Percentiles rank a stretch among this genome's conserved stretches.
phyloP scores from a whole-genome alignment of 2,329 filamentous ascomycete species.

The Aureobasidium pullulans region DNA sequence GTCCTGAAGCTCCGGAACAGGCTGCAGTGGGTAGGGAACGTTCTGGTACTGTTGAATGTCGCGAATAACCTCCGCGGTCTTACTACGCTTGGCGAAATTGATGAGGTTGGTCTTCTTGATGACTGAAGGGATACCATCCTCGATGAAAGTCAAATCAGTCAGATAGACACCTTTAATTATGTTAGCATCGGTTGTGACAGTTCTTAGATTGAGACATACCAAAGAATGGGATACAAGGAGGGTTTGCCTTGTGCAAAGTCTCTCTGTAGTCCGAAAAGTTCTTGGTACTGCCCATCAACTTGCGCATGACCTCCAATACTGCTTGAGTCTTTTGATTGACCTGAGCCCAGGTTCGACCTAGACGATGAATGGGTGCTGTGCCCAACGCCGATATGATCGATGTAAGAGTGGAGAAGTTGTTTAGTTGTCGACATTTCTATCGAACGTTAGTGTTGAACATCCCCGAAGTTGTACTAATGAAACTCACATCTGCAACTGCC shows the following conservation, averaged over 20 bases:
- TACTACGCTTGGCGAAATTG: slow-evolving; percentile 96
- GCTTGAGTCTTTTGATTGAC: slow-evolving; percentile 77
- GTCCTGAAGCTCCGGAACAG: slow-evolving; percentile 86
- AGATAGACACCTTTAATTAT: slow-evolving; percentile 75
- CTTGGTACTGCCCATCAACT: slow-evolving; percentile 92
- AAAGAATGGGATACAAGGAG: slow-evolving; percentile 96
- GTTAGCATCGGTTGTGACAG: background rate
- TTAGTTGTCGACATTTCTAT: slow-evolving; percentile 85
- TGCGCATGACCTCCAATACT: slow-evolving; percentile 82
- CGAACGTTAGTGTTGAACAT: slow-evolving; percentile 20
- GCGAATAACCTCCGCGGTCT: slow-evolving; percentile 95
- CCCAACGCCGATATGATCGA: slow-evolving; percentile 95
- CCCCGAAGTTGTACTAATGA: background rate
- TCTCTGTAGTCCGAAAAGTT: slow-evolving; percentile 98
- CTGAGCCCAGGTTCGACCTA: slow-evolving; percentile 90
- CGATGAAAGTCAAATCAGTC: slow-evolving; percentile 96
- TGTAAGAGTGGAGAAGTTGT: slow-evolving; percentile 96
- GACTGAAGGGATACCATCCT: slow-evolving; percentile 92
- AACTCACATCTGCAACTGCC: slow-evolving; percentile 84
- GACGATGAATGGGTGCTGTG: slow-evolving; percentile 87
- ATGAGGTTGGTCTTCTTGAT: slow-evolving; percentile 95
- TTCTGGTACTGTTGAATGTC: slow-evolving; percentile 99
- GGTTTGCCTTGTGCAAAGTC: slow-evolving; percentile 82
- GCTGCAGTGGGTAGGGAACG: slow-evolving; percentile 84
- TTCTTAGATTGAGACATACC: slow-evolving; percentile 47